Evolutionary conservation across 257 asterid genomes (phyloP), one percentile per base, ranked within the genome.

Genomic region (Solanum megistacrolobum): DNA sequence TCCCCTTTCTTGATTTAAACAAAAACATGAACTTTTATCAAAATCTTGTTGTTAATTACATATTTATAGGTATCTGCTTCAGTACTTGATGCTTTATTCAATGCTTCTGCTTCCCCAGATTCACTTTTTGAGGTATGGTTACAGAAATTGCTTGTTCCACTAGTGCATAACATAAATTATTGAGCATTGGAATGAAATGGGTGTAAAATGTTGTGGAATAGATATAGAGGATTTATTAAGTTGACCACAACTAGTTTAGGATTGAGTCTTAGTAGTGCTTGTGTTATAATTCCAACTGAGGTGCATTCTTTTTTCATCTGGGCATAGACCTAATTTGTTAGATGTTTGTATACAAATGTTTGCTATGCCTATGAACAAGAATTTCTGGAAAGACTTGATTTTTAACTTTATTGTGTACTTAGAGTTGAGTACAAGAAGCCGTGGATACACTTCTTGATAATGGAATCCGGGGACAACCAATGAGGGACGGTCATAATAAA

Each of bases 71-170:
- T 95, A 16, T 94, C 98, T 55, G 93, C 95, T 88, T 93, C 93
- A 35, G 97, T 94, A 92, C 96, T 97, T 31, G 98, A 97, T 90
- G 91, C 94, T 83, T 92, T 97, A 6, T 91, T 96, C 90, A 86
- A 87, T 84, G 98, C 98, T 78, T 92, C 98, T 25, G 93, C 98
- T 87, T 89, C 93, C 29, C 91, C 95, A 14, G 96, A 93, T 86
- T 94, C 99, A 87, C 76, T 79, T 21, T 95, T 94, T 90, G 93
- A 94, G 97, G 94, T 94, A 46, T 86, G 73, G 38, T 39, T 60
- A n/a, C 34, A 10, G 16, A 31, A 32, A 43, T 74, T 21, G 52
- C 31, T 74, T 58, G 78, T n/a, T 55, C 27, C 13, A 9, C 43
- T 20, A 48, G 25, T 29, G 86, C n/a, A 9, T 58, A 16, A 81